Conservation (phyloP, 306 rosid species). For the Cercis canadensis region DNA sequence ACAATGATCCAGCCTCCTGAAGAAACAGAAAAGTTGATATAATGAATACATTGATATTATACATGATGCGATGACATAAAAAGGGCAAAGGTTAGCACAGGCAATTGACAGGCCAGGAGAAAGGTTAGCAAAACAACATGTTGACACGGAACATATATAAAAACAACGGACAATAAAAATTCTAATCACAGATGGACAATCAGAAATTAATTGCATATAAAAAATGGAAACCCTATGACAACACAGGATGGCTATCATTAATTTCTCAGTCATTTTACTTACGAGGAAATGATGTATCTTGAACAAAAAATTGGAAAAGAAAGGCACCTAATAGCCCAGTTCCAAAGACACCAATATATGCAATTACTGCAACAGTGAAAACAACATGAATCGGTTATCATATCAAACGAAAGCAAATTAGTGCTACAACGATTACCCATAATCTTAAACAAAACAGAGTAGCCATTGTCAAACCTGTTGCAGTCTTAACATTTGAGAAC, state of each 20-base stretch:
- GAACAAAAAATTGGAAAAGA: slow-evolving; percentile 76
- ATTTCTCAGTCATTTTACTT: slow-evolving; percentile 49
- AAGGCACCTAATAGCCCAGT: slow-evolving; percentile 81
- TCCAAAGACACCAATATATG: slow-evolving; percentile 81
- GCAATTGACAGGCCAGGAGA: slow-evolving; percentile 26
- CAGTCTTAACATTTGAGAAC: slow-evolving; percentile 78
- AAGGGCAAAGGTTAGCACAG: not conserved
- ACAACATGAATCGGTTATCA: slow-evolving; percentile 31
- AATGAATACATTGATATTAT: no score
- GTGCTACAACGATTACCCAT: not conserved
- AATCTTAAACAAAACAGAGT: slow-evolving; percentile 10
- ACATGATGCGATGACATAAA: no score
- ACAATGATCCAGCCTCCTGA: slow-evolving; percentile 71
- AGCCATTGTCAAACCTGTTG: slow-evolving; percentile 72
- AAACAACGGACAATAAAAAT: slow-evolving; percentile 1
- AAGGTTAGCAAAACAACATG: slow-evolving; percentile 18
- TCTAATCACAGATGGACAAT: not conserved
- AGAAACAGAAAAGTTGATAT: not conserved
- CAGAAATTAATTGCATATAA: no score
- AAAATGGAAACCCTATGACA: not conserved
- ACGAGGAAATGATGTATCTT: slow-evolving; percentile 81
- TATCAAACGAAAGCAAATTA: slow-evolving; percentile 17
- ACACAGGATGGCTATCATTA: not conserved
- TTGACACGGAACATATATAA: no score
- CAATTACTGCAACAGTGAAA: slow-evolving; percentile 59